Evolutionary conservation across 2,329 filamentous ascomycete genomes (phyloP), one percentile per base, ranked within the genome.

Genomic region (Xylariaceae sp.): DNA sequence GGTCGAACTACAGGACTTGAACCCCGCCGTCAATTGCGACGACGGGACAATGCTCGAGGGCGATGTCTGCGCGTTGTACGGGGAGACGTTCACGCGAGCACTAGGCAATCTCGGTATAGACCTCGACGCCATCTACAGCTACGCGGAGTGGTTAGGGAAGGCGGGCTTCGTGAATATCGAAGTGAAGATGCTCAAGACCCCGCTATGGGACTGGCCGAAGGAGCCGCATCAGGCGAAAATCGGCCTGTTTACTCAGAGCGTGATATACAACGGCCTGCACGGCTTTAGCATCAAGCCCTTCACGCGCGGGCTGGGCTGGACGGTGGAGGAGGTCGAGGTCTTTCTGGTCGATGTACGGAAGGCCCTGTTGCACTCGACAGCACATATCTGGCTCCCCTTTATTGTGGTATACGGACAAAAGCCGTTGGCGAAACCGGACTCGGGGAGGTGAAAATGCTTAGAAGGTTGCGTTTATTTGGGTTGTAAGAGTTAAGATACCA

Each of bases 1-100:
- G 81, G 74, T 83, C 44, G 81, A 84, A 61, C 67, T 82, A 29
- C 80, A 83, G 60, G 81, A 84, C 65, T 77, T 83, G 21, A 75
- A 81, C 51, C 79, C 81, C 63, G 70, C 70, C 48, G 78, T 79
- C 5, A 70, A 73, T 43, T 78, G 74, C 53, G 75, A 79, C 46
- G 73, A 75, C 42, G 71, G 68, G 37, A 71, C 67, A 20, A 67
- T 81, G 55, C 63, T 72, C 0, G 58, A 70, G 0, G 67, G 73
- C 19, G 74, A 81, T 55, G 70, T 72, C 1, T 71, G 81, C 19
- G 71, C 74, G 4, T 68, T 74, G 50, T 83, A 78, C 62, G 79
- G 71, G 69, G 16, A 71, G 70, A 45, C 54, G 10, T 54, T 62
- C 12, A 50, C 42, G 14, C 26, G 29, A 5, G 60, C 60, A 7